Base-by-base conservation (phyloP, 1,139 yeast genomes). In the Hyphopichia pseudoburtonii region DNA sequence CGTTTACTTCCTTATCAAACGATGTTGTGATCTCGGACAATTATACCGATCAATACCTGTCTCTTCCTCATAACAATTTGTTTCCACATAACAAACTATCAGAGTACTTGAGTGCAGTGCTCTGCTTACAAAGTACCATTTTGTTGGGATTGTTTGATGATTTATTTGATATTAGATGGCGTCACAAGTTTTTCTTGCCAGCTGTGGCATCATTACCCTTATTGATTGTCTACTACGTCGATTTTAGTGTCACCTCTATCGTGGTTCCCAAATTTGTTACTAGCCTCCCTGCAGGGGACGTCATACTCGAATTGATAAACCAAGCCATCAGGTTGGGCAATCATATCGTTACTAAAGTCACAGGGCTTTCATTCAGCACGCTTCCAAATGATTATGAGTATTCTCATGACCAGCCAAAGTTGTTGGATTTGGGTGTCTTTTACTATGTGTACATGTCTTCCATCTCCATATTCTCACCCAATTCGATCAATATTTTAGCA, bases 161-260 rank as follows among this genome's bases (percentile, higher is more conserved):
- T 62, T 70, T 92, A 51, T 92, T 92, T 56, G 98, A 92, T 60
- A 82, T 92, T 44, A 77, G 96, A 48, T 92, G 99, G 99, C 74
- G 99, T 56, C 96, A 92, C 65, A 92, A 92, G 69, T 88, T 92
- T 64, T 88, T 92, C 54, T 60, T 92, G 48, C 99, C 99, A 0
- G 96, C 96, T 0, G 80, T 94, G 39, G 96, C 97, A 0, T 82
- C 96, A 1, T 81, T 92, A 35, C 99, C 99, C 3, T 70, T 94
- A 50, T 70, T 92, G 43, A 80, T 92, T 21, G 96, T 92, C 3
- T 92, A 92, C 62, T 89, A 87, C 50, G 92, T 90, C 40, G 97
- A 92, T 60, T 92, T 87, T 60, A 95, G 96, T 45, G 89, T 88
- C 31, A 92, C 99, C 0, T 80, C 86, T 29, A 84, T 92, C n/a